Evolutionary conservation across 495 filamentous ascomycete genomes (phyloP), one percentile per base, ranked within the genome.

Genomic region (Diplogelasinospora grovesii): DNA sequence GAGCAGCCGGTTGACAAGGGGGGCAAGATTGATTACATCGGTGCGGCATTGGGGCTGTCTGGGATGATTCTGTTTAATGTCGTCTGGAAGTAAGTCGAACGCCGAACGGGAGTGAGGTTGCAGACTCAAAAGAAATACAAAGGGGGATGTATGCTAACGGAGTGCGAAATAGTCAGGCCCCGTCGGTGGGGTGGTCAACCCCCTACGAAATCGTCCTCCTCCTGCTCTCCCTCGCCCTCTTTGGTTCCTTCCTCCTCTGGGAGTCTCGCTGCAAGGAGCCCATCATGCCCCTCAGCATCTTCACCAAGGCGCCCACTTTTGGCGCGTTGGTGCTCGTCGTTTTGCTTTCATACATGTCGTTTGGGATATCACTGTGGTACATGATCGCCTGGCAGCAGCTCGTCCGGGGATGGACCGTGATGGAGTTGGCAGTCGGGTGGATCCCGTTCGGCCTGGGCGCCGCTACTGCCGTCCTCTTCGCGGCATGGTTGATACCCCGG

Each of bases 1-100:
- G 73, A 76, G 41, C 36, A 48, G 22, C 57, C 68, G 1, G 50
- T 68, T 11, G 63, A 68, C 45, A 47, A 46, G n/a, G 32, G 66
- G 19, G 74, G 69, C 4, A 60, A 47, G 5, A 59, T 78, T 24
- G 73, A 78, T 45, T 72, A 57, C 41, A 39, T 73, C 21, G 73
- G 74, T 4, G 64, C 71, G 1, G 54, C 54, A 11, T 47, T 78
- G 5, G 68, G 70, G 0, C 57, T 64, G 1, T 53, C 56, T 9
- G 65, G 59, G 1, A 42, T 75, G 20, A 69, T 77, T 8, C 40
- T 74, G 3, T 77, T 77, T 57, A 78, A 71, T 46, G 65, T 75
- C 49, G 68, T 66, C 16, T 77, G 73, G 71, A 76, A 71, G 70
- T 76, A 54, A 57, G 69, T 54, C 1, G n/a, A n/a, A n/a, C n/a